phyloP scores from a whole-genome alignment of 2,329 filamentous ascomycete species.

The Diaporthe destruens region DNA sequence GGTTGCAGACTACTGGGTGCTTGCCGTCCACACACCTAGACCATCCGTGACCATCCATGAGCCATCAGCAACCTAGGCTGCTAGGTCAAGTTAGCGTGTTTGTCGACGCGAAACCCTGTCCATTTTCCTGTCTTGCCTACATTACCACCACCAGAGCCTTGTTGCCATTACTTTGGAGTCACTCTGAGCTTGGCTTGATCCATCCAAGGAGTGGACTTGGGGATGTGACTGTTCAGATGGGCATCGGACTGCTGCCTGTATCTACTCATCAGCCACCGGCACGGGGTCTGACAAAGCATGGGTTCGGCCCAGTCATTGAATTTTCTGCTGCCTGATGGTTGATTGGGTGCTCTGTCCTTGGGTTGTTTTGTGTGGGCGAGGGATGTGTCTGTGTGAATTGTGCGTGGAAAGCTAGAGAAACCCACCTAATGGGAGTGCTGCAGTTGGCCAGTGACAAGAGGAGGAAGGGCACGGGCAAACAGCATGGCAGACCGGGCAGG shows the following conservation, averaged over 20 bases:
- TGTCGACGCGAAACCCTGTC: constrained; percentile 19
- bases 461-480: neutral
- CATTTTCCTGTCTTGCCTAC: neutral
- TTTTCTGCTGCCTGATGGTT: neutral
- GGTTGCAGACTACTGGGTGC: neutral
- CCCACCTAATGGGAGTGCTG: neutral
- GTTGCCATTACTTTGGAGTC: neutral
- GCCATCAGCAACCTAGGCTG: neutral
- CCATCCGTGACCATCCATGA: neutral
- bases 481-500: neutral
- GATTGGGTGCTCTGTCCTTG: neutral
- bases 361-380: neutral
- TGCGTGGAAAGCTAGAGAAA: neutral
- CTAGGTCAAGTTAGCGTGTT: constrained; percentile 1
- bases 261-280: neutral
- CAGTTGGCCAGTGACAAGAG: neutral
- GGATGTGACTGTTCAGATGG: neutral
- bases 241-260: neutral
- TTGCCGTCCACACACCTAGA: neutral
- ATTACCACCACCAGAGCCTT: constrained; percentile 6
- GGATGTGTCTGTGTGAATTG: neutral
- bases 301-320: constrained; percentile 1
- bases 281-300: neutral
- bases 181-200: no score
- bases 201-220: neutral